A percentile compares a stretch with the other conserved stretches of the same genome.
Conservation (phyloP, 2,329 filamentous ascomycete genomes). For the Clonostachys solani region DNA sequence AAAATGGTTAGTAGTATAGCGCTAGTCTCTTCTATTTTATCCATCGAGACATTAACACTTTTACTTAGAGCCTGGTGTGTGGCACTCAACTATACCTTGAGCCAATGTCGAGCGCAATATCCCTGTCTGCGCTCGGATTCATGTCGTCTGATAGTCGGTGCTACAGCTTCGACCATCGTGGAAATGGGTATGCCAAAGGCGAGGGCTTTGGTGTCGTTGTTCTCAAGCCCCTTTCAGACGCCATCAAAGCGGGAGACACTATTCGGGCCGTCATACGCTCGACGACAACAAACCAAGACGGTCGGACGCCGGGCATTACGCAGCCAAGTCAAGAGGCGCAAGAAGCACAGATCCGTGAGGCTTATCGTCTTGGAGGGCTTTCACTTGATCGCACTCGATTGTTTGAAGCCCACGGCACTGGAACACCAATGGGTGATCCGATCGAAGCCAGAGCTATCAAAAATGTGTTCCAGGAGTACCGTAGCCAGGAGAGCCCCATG, state of each 20-base stretch:
- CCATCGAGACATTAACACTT: no score
- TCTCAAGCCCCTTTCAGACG: conserved; percentile 52
- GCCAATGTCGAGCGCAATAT: neutral
- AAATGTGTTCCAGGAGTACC: conserved; percentile 32
- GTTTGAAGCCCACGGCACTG: conserved; percentile 51
- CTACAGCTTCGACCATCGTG: conserved; percentile 38
- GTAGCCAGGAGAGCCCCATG: conserved; percentile 23
- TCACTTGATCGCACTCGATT: conserved; percentile 20
- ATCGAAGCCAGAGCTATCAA: conserved; percentile 45
- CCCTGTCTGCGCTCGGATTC: conserved; percentile 1
- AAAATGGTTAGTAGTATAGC: conserved; percentile 15
- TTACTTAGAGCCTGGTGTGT: neutral
- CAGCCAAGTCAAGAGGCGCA: conserved; percentile 49
- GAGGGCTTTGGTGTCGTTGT: conserved; percentile 53
- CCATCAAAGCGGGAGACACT: conserved; percentile 48
- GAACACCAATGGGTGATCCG: conserved; percentile 51
- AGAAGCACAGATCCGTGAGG: conserved; percentile 26
- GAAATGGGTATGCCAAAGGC: conserved; percentile 46
- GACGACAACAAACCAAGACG: conserved; percentile 51
- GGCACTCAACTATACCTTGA: conserved; percentile 28
- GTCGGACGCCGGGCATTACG: conserved; percentile 46
- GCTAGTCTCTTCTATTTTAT: no score
- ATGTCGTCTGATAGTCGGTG: conserved; percentile 23
- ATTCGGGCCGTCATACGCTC: conserved; percentile 43
- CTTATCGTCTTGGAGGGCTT: conserved; percentile 24